Conservation (phyloP, 2,329 filamentous ascomycete genomes). For the Fusarium sacchari region DNA sequence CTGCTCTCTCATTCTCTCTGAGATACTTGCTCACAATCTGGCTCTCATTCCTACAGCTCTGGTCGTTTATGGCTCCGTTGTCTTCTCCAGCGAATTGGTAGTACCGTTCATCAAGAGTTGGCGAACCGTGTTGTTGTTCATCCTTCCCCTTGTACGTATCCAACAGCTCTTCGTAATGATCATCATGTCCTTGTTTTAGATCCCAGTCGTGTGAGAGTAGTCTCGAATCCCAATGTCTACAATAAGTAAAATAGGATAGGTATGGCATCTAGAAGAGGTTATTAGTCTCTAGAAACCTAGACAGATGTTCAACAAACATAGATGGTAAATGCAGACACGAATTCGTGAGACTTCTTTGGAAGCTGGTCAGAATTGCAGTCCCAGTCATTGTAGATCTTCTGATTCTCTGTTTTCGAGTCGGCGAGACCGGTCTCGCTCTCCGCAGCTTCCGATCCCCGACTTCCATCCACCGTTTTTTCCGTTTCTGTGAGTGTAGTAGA, state of each 20-base stretch:
- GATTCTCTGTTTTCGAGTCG: background rate
- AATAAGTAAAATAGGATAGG: background rate
- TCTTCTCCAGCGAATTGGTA: background rate
- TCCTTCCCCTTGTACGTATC: background rate
- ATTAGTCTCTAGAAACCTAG: background rate
- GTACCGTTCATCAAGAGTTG: constrained; percentile 1
- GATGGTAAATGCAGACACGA: background rate
- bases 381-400: background rate
- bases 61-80: background rate
- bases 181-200: rapidly evolving
- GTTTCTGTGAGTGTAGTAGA: background rate
- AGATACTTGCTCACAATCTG: background rate
- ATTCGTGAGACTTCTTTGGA: background rate
- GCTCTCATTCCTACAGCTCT: background rate
- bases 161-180: rapidly evolving
- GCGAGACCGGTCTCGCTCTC: background rate
- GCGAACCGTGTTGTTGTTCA: background rate
- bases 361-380: background rate
- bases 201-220: rapidly evolving
- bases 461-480: background rate
- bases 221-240: background rate
- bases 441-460: background rate
- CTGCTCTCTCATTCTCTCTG: background rate
- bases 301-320: background rate
- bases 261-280: background rate